phyloP scores from a whole-genome alignment of 169 alveolate genomes.

The Eimeria maxima region DNA sequence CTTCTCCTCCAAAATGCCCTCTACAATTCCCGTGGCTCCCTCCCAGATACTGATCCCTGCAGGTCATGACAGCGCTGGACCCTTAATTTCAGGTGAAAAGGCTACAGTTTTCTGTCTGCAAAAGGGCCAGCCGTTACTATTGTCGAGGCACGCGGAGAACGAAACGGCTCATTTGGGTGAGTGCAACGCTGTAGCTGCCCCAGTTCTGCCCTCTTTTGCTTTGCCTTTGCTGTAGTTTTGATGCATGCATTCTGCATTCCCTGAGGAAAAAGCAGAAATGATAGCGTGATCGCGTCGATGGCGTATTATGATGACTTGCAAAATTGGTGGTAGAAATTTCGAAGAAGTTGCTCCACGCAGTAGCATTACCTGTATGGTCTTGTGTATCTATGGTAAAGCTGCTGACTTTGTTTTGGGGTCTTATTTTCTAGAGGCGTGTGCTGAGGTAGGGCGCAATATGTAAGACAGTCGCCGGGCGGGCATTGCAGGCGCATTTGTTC shows the following conservation, averaged over 20 bases:
- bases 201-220: background rate
- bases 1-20: background rate
- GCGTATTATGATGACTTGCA: background rate
- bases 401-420: background rate
- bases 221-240: background rate
- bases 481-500: background rate
- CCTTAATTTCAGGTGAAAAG: slow-evolving; percentile 18
- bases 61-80: background rate
- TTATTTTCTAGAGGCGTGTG: background rate
- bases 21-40: background rate
- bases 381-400: background rate
- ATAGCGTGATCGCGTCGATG: background rate
- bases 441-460: background rate
- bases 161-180: slow-evolving; percentile 14
- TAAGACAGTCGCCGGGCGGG: background rate
- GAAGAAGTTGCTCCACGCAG: background rate
- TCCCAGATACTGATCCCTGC: background rate
- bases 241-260: background rate
- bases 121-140: slow-evolving; percentile 18
- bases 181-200: slow-evolving; percentile 29
- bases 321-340: background rate
- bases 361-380: background rate
- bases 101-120: slow-evolving; percentile 34
- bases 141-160: background rate
- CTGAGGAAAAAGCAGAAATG: background rate